These are phyloP conservation scores for Euryodendron excelsum DNA, from an alignment of 148 eudicot species.

Conservation along the genomic window DNA sequence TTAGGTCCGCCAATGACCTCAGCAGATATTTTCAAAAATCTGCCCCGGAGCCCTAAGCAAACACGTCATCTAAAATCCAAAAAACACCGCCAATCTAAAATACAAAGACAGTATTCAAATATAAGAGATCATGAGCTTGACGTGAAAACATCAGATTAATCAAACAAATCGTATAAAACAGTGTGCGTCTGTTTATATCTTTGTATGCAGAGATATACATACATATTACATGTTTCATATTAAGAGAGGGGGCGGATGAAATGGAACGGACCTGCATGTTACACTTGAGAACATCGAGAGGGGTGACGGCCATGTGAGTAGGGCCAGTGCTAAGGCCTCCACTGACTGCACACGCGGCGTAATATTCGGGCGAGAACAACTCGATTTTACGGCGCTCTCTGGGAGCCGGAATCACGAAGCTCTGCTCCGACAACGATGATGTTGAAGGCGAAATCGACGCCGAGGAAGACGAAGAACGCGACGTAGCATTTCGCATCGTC, in stretches of 20 bases:
- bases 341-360: conserved; percentile 24
- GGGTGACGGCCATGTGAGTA: conserved; percentile 33
- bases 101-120: neutral
- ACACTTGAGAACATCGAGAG: conserved; percentile 34
- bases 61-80: no score
- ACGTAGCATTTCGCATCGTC: neutral
- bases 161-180: neutral
- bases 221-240: no score
- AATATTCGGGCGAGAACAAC: conserved; percentile 24
- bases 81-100: neutral
- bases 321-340: conserved; percentile 23
- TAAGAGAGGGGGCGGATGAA: neutral
- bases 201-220: no score
- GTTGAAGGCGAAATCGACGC: neutral
- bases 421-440: neutral
- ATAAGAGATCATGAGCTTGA: neutral
- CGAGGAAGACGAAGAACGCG: neutral
- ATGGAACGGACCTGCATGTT: conserved; percentile 31
- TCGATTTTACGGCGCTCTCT: conserved; percentile 24
- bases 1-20: no score
- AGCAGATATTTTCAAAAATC: no score
- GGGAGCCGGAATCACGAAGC: conserved; percentile 15
- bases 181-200: no score
- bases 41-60: no score
- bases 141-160: neutral